Base-by-base conservation (phyloP, 345 rosid genomes). In the Heritiera fomes region DNA sequence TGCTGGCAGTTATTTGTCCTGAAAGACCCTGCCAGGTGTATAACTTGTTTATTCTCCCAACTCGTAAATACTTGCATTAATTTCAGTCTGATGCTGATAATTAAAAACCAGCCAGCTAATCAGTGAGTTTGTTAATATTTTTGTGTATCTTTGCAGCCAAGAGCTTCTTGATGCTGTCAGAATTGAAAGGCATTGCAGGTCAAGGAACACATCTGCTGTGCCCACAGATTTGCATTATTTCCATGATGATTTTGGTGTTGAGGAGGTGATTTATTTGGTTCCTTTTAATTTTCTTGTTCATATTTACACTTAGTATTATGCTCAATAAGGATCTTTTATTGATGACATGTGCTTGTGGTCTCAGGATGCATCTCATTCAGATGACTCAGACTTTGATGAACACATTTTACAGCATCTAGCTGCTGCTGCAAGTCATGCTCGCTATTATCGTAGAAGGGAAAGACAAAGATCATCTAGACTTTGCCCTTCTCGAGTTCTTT, bases 131-230 rank as follows among this genome's bases (percentile, higher is more conserved):
- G 46, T 12, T 20, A 14, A 41, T 45, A 13, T 73, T 5, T 30
- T 3, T 60, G 14, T 38, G 9, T 32, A 30, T 81, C 74, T 13
- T 81, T 83, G 69, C 81, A 94, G 98, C 83, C 98, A 93, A 89
- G 98, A 95, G 86, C 92, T 95, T 80, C 83, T 95, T 49, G 82
- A 85, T 85, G 93, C 92, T 73, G 85, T 93, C 46, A 94, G 87
- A 65, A 84, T 69, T 63, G 98, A 91, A 83, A 89, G 94, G 82
- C 62, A 17, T 41, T 62, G 76, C 53, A 86, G 91, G 89, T 83
- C 88, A 38, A 91, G 82, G 59, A 87, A 76, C 77, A 28, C 70
- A 40, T 66, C 89, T n/a, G 56, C 83, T 65, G 56, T 85, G 52
- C 77, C 89, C 30, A 53, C 77, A 52, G 67, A 80, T 45, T 46